Base-by-base conservation (phyloP, 345 rosid species). In the Tarenaya hassleriana region DNA sequence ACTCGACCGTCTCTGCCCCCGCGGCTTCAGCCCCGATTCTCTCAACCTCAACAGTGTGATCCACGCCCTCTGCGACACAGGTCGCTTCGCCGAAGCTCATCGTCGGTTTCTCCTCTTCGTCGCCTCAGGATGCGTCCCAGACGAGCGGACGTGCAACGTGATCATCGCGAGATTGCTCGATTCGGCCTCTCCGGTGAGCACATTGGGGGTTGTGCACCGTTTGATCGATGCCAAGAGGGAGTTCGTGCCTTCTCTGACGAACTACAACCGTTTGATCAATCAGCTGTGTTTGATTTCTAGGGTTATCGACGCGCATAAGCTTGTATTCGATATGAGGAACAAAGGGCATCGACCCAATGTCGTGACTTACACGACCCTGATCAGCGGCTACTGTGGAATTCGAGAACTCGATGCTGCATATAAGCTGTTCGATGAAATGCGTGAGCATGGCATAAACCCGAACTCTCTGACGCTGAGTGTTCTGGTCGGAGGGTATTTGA, bases 381-480 rank as follows among this genome's bases (percentile, higher is more conserved):
- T 83, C 4, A 17, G 55, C 21, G 94, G 97, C 12, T 89, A 86
- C 9, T 62, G 81, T 8, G 1, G 47, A 37, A 56, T 65, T 7
- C 72, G 86, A 1, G 58, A 75, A 39, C 43, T 78, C 0, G 67
- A 39, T 16, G 49, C 13, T 66, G 95, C 95, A 5, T 70, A 47
- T 58, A 78, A 79, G 60, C 11, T 86, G 84, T 60, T 89, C 44
- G 88, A 79, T 48, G 95, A 83, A 79, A 83, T 89, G 97, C 41
- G 40, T 55, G 74, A 35, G 3, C 44, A 48, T 16, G 88, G 74
- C 1, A 55, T 77, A 9, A 50, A 31, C 27, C 73, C 78, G 0
- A 86, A 89, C 59, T 69, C 90, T 5, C 75, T 89, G 13, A 76
- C 97, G 0, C 56, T 70, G 60, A 79, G 94, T 45, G 72, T 75